phyloP scores from a whole-genome alignment of 352 stramenopile genomes.

The Phytophthora sojae region DNA sequence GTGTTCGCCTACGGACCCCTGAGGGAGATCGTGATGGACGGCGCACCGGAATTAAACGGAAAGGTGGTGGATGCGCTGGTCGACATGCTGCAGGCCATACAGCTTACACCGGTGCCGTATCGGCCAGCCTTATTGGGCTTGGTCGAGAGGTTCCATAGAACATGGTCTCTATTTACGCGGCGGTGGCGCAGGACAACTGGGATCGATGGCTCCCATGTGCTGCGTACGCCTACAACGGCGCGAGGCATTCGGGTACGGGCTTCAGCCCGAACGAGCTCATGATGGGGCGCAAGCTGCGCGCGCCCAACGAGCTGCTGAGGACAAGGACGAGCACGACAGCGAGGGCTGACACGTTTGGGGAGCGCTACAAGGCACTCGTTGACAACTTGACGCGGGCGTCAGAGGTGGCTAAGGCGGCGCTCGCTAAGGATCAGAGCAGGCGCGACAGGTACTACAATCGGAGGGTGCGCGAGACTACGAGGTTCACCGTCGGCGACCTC shows the following conservation, averaged over 20 bases:
- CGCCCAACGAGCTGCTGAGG: constrained; percentile 8
- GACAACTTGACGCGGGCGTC: not conserved
- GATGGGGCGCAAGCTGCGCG: constrained; percentile 6
- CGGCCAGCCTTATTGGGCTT: too few species aligned
- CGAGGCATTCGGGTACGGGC: too few species aligned
- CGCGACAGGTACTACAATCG: constrained; percentile 2
- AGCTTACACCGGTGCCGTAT: not conserved
- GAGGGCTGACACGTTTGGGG: not conserved
- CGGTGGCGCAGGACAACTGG: too few species aligned
- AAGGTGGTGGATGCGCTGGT: not conserved
- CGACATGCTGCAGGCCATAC: not conserved
- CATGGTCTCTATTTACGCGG: not conserved
- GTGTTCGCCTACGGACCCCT: constrained; percentile 5
- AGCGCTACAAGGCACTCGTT: not conserved
- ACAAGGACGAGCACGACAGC: not conserved
- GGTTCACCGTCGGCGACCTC: not conserved
- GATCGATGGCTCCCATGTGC: too few species aligned
- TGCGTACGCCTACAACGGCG: too few species aligned
- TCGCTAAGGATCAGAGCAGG: not conserved
- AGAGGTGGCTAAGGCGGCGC: not conserved
- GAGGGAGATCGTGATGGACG: constrained; percentile 2
- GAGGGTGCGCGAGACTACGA: not conserved
- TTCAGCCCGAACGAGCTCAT: too few species aligned
- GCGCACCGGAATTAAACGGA: too few species aligned
- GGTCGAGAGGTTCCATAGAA: not conserved